Conservation (phyloP, 805 yeast genomes). For the Wickerhamiella domercqiae region DNA sequence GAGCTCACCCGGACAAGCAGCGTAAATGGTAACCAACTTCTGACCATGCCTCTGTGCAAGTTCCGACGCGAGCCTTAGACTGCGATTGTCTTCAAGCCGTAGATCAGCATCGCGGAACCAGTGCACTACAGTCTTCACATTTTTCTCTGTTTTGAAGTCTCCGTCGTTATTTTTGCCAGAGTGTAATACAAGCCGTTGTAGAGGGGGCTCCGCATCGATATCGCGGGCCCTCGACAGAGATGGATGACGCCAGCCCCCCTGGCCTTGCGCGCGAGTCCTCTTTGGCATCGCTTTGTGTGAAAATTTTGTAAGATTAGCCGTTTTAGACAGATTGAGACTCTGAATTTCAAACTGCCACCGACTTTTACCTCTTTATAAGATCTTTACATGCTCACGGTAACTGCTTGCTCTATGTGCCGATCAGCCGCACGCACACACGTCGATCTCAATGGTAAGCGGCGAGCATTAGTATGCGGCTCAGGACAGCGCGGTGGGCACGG, state of each 20-base stretch:
- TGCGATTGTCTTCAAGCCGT: slow-evolving; percentile 31
- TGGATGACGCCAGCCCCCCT: slow-evolving; percentile 10
- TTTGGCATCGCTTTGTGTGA: no score
- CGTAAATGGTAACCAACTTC: slow-evolving; percentile 29
- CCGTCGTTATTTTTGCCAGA: background rate
- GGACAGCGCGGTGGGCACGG: no score
- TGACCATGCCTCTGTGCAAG: slow-evolving; percentile 21
- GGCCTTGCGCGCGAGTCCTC: no score
- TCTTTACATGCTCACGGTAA: no score
- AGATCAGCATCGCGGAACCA: slow-evolving; percentile 34
- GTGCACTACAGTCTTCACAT: slow-evolving; percentile 22
- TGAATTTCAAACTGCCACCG: no score
- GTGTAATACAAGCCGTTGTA: slow-evolving; percentile 2
- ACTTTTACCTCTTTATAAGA: no score
- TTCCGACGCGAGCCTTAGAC: slow-evolving; percentile 26
- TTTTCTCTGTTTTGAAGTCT: background rate
- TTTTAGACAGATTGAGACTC: no score
- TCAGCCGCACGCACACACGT: no score
- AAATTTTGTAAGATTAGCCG: no score
- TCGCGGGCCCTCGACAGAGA: slow-evolving; percentile 10
- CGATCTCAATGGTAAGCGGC: no score
- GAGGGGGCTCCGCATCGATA: slow-evolving; percentile 11
- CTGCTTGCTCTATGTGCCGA: no score
- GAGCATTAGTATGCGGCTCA: no score
- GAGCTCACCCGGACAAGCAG: slow-evolving; percentile 29